A percentile compares a stretch with the other conserved stretches of the same genome.
These are phyloP conservation scores for Aspergillus sp. DNA, from an alignment of 2,329 filamentous ascomycete species.

Conservation along the genomic window DNA sequence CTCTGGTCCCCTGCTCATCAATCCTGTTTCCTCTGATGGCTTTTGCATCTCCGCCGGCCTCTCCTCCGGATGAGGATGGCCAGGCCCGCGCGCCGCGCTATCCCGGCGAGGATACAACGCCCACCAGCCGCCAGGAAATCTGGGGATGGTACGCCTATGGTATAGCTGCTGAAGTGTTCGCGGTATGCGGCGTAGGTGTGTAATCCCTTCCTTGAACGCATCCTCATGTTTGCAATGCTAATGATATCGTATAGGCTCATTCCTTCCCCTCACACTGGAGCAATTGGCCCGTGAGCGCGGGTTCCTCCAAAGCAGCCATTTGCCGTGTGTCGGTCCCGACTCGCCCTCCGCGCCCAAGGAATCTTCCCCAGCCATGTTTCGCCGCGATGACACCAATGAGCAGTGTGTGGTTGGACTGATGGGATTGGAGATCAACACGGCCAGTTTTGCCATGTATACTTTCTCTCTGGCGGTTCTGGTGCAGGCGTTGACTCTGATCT, in stretches of 20 bases:
- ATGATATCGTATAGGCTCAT: slow-evolving; percentile 62
- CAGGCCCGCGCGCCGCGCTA: slow-evolving; percentile 58
- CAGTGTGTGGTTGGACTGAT: slow-evolving; percentile 37
- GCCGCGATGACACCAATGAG: slow-evolving; percentile 28
- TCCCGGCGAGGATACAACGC: slow-evolving; percentile 77
- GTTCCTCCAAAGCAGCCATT: slow-evolving; percentile 61
- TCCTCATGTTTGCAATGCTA: not conserved
- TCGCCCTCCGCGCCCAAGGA: slow-evolving; percentile 25
- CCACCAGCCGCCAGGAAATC: slow-evolving; percentile 79
- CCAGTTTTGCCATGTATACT: slow-evolving; percentile 59
- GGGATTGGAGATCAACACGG: slow-evolving; percentile 39
- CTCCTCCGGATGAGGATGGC: slow-evolving; percentile 21
- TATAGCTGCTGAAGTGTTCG: slow-evolving; percentile 93
- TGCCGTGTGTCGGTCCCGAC: slow-evolving; percentile 33
- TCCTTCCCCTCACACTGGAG: slow-evolving; percentile 89
- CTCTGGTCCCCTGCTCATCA: not conserved
- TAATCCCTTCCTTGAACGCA: not conserved
- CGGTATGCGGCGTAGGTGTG: slow-evolving; percentile 75
- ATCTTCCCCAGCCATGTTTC: slow-evolving; percentile 15
- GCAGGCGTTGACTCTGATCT: slow-evolving; percentile 84
- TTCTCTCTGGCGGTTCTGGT: slow-evolving; percentile 86
- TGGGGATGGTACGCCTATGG: slow-evolving; percentile 90
- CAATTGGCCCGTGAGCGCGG: slow-evolving; percentile 90
- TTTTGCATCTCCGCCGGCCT: slow-evolving; percentile 17
- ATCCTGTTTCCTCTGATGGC: slow-evolving; percentile 1